Base-by-base conservation (phyloP, 305 asterid genomes). In the Nicotiana rustica region DNA sequence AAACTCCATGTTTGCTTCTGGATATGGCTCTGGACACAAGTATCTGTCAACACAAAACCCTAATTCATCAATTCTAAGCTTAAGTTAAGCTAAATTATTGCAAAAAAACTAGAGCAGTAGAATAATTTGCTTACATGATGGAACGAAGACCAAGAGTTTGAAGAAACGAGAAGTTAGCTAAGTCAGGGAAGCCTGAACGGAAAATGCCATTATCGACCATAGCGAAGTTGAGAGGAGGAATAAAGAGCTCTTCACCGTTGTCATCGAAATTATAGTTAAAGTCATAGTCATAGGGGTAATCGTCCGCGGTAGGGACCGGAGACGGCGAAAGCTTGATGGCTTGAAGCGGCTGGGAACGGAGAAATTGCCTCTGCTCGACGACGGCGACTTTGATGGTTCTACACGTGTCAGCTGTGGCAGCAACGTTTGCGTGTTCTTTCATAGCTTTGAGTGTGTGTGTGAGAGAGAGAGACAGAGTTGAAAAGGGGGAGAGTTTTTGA, bases 11-110 rank as follows among this genome's bases (percentile, higher is more conserved):
- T 95, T 93, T 55, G 87, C 89, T 10, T 85, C 93, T 60, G 99
- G 97, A 89, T 94, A 95, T 78, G 98, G 95, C 89, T 94, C 99
- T 56, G 97, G 94, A 67, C 99, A 95, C 89, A 95, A 83, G 86
- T 89, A 94, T 89, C 99, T 95, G 83, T 90, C 86, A 6, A 76
- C 1, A 64, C 1, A 36, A 25, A 73, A 73, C 7, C 64, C 14
- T 14, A 49, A 71, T 12, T 71, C 78, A 44, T 47, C 61, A 71
- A 12, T 47, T 21, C 35, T 21, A 62, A 9, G 25, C 17, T 62
- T 10, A 21, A 67, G 49, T 15, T 35, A 8, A 68, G 31, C 56
- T 36, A 68, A 55, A 67, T 10, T 33, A 66, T 21, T 7, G 49
- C 49, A 7, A 41, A 41, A 17, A n/a, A 25, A 17, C 77, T 38